Evolutionary conservation across 768 basidiomycete genomes (phyloP).

Genomic region (Lactifluus echinatus): DNA sequence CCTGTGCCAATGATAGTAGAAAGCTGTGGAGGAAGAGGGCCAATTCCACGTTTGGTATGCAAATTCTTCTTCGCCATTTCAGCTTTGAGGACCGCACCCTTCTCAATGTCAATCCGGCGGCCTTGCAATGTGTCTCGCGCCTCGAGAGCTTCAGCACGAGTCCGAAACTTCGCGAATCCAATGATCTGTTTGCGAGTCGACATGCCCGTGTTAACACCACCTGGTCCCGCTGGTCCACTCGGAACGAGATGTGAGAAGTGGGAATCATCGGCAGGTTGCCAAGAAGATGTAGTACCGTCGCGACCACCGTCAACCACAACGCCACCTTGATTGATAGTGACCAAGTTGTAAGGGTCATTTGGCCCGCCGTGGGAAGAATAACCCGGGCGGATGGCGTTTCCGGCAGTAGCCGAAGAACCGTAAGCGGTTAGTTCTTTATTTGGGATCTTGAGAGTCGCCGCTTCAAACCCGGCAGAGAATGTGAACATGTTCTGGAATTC

Average conservation of each 20-base stretch:
- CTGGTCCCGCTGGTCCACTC: conserved; percentile 15
- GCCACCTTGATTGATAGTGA: conserved; percentile 75
- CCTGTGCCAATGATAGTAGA: conserved; percentile 19
- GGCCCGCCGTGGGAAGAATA: conserved; percentile 37
- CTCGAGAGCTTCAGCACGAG: conserved; percentile 75
- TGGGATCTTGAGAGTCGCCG: conserved; percentile 95
- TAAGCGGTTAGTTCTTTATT: conserved; percentile 84
- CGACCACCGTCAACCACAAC: conserved; percentile 73
- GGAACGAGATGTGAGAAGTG: conserved; percentile 26
- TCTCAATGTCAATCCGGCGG: conserved; percentile 83
- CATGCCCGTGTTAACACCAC: conserved; percentile 21
- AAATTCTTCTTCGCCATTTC: conserved; percentile 99
- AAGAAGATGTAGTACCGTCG: conserved; percentile 63
- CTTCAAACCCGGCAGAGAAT: conserved; percentile 92
- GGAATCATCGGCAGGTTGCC: conserved; percentile 37
- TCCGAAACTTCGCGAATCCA: conserved; percentile 93
- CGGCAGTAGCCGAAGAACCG: conserved; percentile 28
- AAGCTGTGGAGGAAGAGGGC: conserved; percentile 27
- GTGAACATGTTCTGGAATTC: conserved; percentile 99
- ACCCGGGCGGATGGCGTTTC: conserved; percentile 17
- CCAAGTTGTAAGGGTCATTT: conserved; percentile 78
- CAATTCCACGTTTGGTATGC: conserved; percentile 87
- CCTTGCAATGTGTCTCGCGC: conserved; percentile 88
- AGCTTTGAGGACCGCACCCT: conserved; percentile 87
- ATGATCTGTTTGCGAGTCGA: conserved; percentile 92